Evolutionary conservation across 352 stramenopile species (phyloP).

Genomic region (Globisporangium nagaii): DNA sequence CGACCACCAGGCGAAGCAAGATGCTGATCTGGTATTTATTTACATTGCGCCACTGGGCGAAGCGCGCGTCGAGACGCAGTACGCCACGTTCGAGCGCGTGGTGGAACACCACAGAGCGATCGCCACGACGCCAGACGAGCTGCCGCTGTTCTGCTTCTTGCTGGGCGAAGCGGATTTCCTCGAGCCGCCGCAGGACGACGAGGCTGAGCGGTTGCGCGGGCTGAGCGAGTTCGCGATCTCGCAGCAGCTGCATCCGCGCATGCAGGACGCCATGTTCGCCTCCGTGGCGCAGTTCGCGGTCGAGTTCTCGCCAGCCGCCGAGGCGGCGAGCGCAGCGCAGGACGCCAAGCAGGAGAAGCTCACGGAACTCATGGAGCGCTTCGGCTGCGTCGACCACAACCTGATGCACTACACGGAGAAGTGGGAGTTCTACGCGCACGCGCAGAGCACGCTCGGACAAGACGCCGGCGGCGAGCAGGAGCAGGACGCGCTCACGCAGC

Average conservation of each 20-base stretch:
- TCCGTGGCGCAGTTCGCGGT: slow-evolving; percentile 65
- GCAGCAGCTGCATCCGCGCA: slow-evolving; percentile 51
- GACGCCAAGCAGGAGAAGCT: slow-evolving; percentile 30
- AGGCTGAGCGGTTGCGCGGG: slow-evolving; percentile 48
- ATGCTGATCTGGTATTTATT: slow-evolving; percentile 49
- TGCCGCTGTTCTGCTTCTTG: slow-evolving; percentile 60
- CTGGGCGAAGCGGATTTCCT: slow-evolving; percentile 71
- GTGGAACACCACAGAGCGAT: slow-evolving; percentile 22
- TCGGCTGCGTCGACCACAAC: slow-evolving; percentile 69
- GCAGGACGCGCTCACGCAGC: slow-evolving; percentile 30
- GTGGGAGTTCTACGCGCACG: slow-evolving; percentile 66
- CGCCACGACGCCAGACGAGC: slow-evolving; percentile 15
- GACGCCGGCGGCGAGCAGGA: slow-evolving; percentile 21
- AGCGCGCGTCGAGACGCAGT: slow-evolving; percentile 30
- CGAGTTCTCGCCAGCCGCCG: slow-evolving; percentile 58
- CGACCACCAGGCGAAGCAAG: slow-evolving; percentile 5
- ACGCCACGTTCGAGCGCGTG: slow-evolving; percentile 34
- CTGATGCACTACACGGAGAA: slow-evolving; percentile 81
- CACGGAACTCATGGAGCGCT: slow-evolving; percentile 60
- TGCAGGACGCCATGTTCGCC: slow-evolving; percentile 34
- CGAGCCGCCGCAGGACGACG: slow-evolving; percentile 29
- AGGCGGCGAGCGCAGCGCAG: slow-evolving; percentile 20
- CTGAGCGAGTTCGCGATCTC: slow-evolving; percentile 80
- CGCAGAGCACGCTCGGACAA: slow-evolving; percentile 30
- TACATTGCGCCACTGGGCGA: slow-evolving; percentile 55